Evolutionary conservation across 805 yeast species (phyloP), one percentile per base, ranked within the genome.

Genomic region (Candida anglica): DNA sequence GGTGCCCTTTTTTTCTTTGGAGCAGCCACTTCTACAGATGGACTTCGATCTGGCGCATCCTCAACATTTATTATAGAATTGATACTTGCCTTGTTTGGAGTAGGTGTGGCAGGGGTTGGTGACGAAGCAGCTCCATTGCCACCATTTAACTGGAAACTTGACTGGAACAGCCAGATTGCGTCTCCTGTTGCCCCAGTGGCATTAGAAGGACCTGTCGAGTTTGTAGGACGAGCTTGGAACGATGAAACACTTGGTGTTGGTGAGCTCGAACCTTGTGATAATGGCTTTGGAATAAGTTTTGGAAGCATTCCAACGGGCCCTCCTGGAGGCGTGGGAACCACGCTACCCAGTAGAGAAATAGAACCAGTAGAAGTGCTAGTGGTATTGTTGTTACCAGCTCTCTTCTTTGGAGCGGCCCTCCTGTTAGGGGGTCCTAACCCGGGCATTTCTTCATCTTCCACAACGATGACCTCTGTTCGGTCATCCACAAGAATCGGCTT

Each of bases 61-160:
- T 66, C 71, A 9, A 47, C 37, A 43, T 66, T 66, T 35, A 66
- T 65, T 27, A 66, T 58, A 10, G 69, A 59, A 33, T 56, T 60
- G 18, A 66, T 66, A 5, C 69, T 61, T 1, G 71, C 54, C 32
- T 53, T 61, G 45, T 56, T 60, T n/a, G 40, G 43, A 5, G 32
- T 22, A 13, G 32, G 20, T 18, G 32, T n/a, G 18, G 39, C 33
- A 11, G 27, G 19, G 6, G n/a, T n/a, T n/a, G n/a, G n/a, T n/a
- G n/a, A n/a, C n/a, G n/a, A n/a, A n/a, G n/a, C n/a, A n/a, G n/a
- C n/a, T n/a, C n/a, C n/a, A n/a, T n/a, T 9, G 11, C 23, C 11
- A 21, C 10, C 23, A 9, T n/a, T 15, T n/a, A 32, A 7, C 19
- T 32, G 23, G 22, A 32, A 32, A 15, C 29, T 24, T 4, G 34